phyloP scores from a whole-genome alignment of 192 early-diverging fungal species.

The Coemansia sp. region DNA sequence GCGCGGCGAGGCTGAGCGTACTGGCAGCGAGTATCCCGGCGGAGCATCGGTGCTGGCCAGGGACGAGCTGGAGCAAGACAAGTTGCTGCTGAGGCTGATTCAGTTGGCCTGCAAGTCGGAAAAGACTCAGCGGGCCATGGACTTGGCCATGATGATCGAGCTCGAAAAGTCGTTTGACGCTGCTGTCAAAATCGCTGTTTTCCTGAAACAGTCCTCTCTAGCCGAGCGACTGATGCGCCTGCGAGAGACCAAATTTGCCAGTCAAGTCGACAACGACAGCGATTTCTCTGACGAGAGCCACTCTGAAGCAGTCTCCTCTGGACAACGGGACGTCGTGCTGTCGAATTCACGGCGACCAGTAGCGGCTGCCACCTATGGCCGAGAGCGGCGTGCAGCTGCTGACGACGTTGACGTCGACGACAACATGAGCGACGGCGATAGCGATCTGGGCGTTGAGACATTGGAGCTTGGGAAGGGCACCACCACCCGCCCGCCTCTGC shows the following conservation, averaged over 20 bases:
- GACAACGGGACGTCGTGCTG: background rate
- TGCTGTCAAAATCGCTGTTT: conserved; percentile 80
- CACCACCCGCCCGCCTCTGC: background rate
- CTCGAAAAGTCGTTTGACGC: conserved; percentile 71
- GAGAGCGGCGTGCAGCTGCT: background rate
- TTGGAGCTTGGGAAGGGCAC: background rate
- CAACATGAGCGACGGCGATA: background rate
- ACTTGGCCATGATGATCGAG: conserved; percentile 66
- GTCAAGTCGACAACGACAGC: conserved; percentile 17
- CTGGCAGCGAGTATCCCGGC: conserved; percentile 35
- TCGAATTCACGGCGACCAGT: background rate
- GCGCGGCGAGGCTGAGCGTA: conserved; percentile 57
- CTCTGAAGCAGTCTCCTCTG: background rate
- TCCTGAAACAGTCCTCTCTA: conserved; percentile 56
- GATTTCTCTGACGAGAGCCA: background rate
- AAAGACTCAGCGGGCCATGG: conserved; percentile 74
- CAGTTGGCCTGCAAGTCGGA: conserved; percentile 83
- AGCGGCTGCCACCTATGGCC: conserved; percentile 20
- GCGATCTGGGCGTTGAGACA: background rate
- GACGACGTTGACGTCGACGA: background rate
- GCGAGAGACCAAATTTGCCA: conserved; percentile 34
- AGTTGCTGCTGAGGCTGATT: conserved; percentile 71
- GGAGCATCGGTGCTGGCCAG: conserved; percentile 18
- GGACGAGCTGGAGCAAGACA: conserved; percentile 77
- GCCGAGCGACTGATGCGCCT: conserved; percentile 74